Base-by-base conservation (phyloP, 371 early-diverging fungal genomes). In the Mortierella sp. region DNA sequence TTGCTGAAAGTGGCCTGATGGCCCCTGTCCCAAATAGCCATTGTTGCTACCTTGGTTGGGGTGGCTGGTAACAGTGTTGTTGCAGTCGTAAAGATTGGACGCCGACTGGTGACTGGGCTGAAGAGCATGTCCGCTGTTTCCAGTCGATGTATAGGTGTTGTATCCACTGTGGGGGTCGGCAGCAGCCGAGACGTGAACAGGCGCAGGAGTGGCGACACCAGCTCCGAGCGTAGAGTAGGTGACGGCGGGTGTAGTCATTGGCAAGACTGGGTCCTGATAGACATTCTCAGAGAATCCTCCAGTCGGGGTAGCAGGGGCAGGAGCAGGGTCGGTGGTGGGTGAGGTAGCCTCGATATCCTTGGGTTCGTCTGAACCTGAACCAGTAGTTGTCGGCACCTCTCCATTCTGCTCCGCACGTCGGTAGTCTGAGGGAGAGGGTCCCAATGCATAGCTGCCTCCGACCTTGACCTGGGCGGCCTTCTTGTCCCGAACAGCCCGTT, bases 1-100 rank as follows among this genome's bases (percentile, higher is more conserved):
- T 41, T 81, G 81, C 44, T 81, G 84, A 18, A 75, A n/a, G 74
- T 84, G 84, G 32, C 83, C 78, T 27, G 80, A 24, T 63, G 77
- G 14, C 35, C 68, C 68, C 12, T 71, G 78, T 0, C 75, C 71
- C 12, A 72, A 38, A 41, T 72, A 72, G 8, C 35, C 35, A 29
- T 49, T 48, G 38, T 58, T 27, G 65, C 27, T 72, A 38, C 72
- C 51, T 11, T 70, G 35, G 41, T 43, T 43, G 27, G 51, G n/a
- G n/a, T 29, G 32, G 54, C 51, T 46, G 32, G 49, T 35, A n/a
- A 44, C 46, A 46, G 56, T 70, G 63, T 48, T 70, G 75, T 48
- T 73, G 35, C 81, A 75, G 46, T 81, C 76, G 58, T 84, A 84
- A 46, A 18, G 72, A 58, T 49, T 72, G 38, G 55, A 32, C 18